Evolutionary conservation across 2,329 filamentous ascomycete genomes (phyloP).

Genomic region (Tolypocladium paradoxum): DNA sequence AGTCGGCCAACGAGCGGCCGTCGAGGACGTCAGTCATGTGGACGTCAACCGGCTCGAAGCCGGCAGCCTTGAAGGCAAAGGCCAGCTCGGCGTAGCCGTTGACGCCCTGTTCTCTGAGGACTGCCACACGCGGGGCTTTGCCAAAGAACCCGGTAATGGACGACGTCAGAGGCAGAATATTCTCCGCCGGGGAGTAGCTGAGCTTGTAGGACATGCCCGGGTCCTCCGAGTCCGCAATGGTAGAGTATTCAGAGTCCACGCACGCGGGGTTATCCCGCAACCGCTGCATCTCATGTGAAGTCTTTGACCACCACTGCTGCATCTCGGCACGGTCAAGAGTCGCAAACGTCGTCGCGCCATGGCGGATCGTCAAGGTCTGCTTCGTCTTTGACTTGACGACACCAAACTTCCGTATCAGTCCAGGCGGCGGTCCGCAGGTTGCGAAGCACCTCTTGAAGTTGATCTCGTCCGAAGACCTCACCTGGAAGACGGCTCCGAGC

Average conservation of each 20-base stretch:
- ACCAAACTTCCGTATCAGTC: constrained; percentile 76
- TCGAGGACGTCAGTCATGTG: constrained; percentile 92
- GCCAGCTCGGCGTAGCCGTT: constrained; percentile 98
- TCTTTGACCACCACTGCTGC: constrained; percentile 81
- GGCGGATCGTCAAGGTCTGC: constrained; percentile 67
- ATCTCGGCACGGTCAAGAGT: constrained; percentile 59
- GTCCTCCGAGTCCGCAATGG: constrained; percentile 63
- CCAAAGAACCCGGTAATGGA: constrained; percentile 41
- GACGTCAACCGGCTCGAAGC: constrained; percentile 84
- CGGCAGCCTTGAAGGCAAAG: constrained; percentile 83
- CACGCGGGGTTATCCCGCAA: constrained; percentile 80
- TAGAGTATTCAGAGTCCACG: constrained; percentile 71
- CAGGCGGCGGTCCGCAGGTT: constrained; percentile 72
- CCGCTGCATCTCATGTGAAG: constrained; percentile 84
- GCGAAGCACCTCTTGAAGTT: constrained; percentile 86
- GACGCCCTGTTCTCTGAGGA: constrained; percentile 89
- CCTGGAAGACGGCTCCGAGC: constrained; percentile 90
- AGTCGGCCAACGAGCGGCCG: constrained; percentile 68
- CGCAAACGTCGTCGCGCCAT: constrained; percentile 58
- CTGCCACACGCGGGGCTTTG: constrained; percentile 65
- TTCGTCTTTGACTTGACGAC: constrained; percentile 57
- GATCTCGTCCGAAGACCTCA: constrained; percentile 72
- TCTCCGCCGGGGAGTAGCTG: constrained; percentile 69
- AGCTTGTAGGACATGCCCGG: constrained; percentile 79
- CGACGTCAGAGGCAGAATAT: constrained; percentile 50